These are phyloP conservation scores for Graphiopsis chlorocephala DNA, from an alignment of 2,329 filamentous ascomycete species.

Conservation along the genomic window DNA sequence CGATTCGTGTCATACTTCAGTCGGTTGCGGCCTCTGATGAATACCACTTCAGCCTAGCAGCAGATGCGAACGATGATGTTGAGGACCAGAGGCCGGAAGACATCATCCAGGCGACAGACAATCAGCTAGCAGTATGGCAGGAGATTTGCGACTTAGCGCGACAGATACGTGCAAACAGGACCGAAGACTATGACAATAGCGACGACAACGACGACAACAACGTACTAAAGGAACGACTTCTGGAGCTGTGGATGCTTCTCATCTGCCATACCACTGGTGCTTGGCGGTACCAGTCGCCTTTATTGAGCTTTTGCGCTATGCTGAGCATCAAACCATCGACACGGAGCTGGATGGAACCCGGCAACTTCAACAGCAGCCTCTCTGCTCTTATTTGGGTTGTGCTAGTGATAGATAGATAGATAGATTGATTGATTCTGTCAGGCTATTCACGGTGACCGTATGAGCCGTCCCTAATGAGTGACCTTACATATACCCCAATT, in stretches of 20 bases:
- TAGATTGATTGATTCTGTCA: slow-evolving; percentile 7
- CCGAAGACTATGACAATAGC: neutral
- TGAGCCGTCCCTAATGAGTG: slow-evolving; percentile 11
- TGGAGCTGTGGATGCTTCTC: slow-evolving; percentile 14
- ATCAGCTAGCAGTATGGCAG: slow-evolving; percentile 8
- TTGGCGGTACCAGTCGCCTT: slow-evolving; percentile 15
- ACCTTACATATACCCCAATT: slow-evolving; percentile 4
- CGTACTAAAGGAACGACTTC: neutral
- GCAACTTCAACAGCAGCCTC: slow-evolving; percentile 18
- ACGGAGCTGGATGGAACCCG: slow-evolving; percentile 16
- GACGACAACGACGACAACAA: neutral
- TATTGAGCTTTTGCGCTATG: slow-evolving; percentile 19
- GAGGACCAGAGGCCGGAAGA: slow-evolving; percentile 6
- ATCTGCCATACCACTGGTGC: slow-evolving; percentile 12
- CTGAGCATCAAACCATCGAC: slow-evolving; percentile 18
- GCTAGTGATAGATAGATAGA: too few relatives aligned
- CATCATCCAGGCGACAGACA: slow-evolving; percentile 3
- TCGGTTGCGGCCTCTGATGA: neutral
- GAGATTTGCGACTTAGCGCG: neutral
- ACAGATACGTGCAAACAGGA: neutral
- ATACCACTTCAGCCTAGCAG: slow-evolving; percentile 6
- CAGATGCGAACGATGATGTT: neutral
- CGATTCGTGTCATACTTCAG: slow-evolving; percentile 7
- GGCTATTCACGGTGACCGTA: slow-evolving; percentile 13
- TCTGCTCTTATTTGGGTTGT: slow-evolving; percentile 17